Evolutionary conservation across 306 rosid species (phyloP).

Genomic region (Quillaja saponaria): DNA sequence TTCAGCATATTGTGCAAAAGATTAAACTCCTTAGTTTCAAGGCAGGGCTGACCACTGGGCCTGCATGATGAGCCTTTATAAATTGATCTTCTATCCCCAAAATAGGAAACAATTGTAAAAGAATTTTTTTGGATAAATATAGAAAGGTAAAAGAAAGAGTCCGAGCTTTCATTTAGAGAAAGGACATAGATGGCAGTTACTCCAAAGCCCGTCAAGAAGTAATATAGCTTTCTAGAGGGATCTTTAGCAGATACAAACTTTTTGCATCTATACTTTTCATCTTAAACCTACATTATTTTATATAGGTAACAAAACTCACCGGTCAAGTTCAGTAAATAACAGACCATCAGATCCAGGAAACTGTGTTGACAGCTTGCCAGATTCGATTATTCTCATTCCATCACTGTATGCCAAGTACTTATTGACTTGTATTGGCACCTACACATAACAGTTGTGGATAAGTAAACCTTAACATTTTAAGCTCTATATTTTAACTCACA

Average conservation of each 20-base stretch:
- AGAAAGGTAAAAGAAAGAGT: conserved; percentile 15
- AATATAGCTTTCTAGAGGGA: not conserved
- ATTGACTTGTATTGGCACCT: conserved; percentile 98
- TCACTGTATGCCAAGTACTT: conserved; percentile 85
- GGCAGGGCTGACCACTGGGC: conserved; percentile 85
- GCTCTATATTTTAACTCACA: not conserved
- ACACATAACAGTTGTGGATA: conserved; percentile 22
- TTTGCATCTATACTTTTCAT: not conserved
- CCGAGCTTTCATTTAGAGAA: conserved; percentile 3
- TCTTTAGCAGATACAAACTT: not conserved
- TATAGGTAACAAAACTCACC: conserved; percentile 42
- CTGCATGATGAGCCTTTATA: conserved; percentile 45
- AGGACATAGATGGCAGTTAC: not conserved
- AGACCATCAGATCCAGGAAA: conserved; percentile 72
- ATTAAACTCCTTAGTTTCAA: conserved; percentile 79
- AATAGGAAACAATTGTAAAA: not conserved
- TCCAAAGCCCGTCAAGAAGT: not conserved
- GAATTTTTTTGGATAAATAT: not conserved
- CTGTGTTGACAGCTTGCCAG: conserved; percentile 66
- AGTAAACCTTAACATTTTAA: not conserved
- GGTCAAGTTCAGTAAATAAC: conserved; percentile 79
- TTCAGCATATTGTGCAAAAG: conserved; percentile 88
- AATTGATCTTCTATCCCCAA: conserved; percentile 8
- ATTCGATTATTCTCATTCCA: conserved; percentile 89
- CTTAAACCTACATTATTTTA: not conserved